These are phyloP conservation scores for Detonula confervacea DNA, from an alignment of 352 stramenopile genomes.

Conservation along the genomic window DNA sequence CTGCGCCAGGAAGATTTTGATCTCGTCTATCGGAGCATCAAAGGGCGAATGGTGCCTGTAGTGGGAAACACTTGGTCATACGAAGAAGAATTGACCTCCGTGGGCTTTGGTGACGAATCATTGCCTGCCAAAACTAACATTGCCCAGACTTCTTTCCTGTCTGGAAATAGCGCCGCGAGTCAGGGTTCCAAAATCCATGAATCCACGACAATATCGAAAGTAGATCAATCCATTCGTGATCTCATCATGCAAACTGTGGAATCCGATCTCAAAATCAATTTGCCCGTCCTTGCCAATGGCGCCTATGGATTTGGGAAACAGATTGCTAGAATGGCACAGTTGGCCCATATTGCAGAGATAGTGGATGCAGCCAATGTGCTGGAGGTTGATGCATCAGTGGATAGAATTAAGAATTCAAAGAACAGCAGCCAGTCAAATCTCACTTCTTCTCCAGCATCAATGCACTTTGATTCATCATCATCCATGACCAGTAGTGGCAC, in stretches of 20 bases:
- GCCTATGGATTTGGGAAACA: constrained; percentile 83
- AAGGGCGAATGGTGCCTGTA: constrained; percentile 74
- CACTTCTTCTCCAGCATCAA: neutral
- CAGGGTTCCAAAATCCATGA: constrained; percentile 17
- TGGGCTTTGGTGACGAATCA: constrained; percentile 62
- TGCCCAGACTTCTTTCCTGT: constrained; percentile 15
- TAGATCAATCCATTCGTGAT: constrained; percentile 50
- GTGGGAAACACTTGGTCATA: constrained; percentile 74
- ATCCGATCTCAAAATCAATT: constrained; percentile 66
- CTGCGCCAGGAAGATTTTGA: constrained; percentile 66
- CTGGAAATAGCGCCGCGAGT: neutral
- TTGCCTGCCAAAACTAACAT: constrained; percentile 19
- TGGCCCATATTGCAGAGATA: constrained; percentile 72
- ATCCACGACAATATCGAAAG: constrained; percentile 28
- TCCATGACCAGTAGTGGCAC: constrained; percentile 12
- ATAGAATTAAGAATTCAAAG: constrained; percentile 26
- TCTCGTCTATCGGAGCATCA: constrained; percentile 75
- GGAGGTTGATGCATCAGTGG: constrained; percentile 8
- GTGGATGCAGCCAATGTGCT: constrained; percentile 40
- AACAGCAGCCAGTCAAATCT: constrained; percentile 7
- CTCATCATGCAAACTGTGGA: constrained; percentile 67
- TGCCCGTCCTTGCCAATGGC: constrained; percentile 65
- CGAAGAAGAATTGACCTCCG: constrained; percentile 67
- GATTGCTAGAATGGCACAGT: constrained; percentile 73
- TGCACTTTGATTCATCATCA: neutral